phyloP scores from a whole-genome alignment of 2,329 filamentous ascomycete species.

The Trichoderma hamatum region DNA sequence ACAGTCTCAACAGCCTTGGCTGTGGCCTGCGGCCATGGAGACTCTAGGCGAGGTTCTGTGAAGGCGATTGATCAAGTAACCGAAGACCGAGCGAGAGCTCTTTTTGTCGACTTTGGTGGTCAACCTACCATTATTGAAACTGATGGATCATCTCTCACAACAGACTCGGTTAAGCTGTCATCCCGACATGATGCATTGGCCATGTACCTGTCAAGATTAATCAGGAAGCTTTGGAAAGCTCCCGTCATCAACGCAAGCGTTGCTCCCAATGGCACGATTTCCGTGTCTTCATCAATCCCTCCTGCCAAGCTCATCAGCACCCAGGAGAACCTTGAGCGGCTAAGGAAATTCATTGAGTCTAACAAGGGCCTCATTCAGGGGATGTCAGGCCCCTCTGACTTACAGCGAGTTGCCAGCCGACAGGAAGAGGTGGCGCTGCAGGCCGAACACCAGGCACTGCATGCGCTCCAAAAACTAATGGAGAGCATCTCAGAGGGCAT shows the following conservation, averaged over 20 bases:
- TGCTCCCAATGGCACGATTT: conserved; percentile 60
- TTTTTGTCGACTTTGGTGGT: conserved; percentile 91
- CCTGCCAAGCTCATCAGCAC: conserved; percentile 71
- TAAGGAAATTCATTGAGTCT: conserved; percentile 80
- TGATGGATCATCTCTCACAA: conserved; percentile 69
- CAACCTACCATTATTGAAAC: conserved; percentile 80
- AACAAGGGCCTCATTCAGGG: conserved; percentile 94
- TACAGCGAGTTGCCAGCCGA: conserved; percentile 75
- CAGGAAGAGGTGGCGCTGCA: conserved; percentile 92
- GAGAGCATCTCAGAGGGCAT: conserved; percentile 94
- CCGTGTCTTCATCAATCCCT: conserved; percentile 68
- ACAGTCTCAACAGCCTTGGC: conserved; percentile 89
- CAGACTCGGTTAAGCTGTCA: conserved; percentile 84
- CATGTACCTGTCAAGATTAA: conserved; percentile 83
- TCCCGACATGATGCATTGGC: conserved; percentile 87
- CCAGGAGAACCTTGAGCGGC: conserved; percentile 77
- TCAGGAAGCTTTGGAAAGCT: conserved; percentile 85
- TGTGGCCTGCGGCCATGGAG: conserved; percentile 91
- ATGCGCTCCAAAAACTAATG: conserved; percentile 82
- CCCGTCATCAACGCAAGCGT: conserved; percentile 64
- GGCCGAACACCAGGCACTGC: conserved; percentile 89
- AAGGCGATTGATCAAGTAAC: conserved; percentile 83
- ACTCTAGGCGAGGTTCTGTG: conserved; percentile 69
- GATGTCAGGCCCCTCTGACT: conserved; percentile 83
- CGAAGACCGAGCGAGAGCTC: conserved; percentile 79